A percentile compares a stretch with the other conserved stretches of the same genome.
Evolutionary conservation across 2,329 filamentous ascomycete species (phyloP).

Genomic region (Fusarium devonianum): DNA sequence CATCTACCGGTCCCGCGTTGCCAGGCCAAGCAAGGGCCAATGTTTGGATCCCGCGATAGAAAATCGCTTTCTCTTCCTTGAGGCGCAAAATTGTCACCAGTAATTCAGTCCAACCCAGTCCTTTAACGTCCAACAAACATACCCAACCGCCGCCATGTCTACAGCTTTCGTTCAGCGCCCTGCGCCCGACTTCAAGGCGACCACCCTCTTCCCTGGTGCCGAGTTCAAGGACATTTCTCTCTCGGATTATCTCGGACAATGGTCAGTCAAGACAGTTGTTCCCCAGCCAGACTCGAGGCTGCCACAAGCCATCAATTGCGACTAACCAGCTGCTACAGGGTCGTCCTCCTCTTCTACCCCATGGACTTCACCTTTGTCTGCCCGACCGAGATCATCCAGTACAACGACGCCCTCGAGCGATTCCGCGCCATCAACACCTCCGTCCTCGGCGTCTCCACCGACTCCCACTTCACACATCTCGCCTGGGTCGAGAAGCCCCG

Average conservation of each 20-base stretch:
- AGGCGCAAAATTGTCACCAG: no score
- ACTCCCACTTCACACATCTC: constrained; percentile 64
- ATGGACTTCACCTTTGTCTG: constrained; percentile 75
- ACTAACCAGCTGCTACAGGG: constrained; percentile 52
- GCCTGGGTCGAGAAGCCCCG: constrained; percentile 66
- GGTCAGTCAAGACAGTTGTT: constrained; percentile 45
- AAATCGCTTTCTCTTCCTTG: constrained; percentile 2
- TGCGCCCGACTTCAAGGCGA: constrained; percentile 58
- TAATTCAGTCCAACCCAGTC: background rate
- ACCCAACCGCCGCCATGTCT: constrained; percentile 45
- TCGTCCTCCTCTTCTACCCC: constrained; percentile 71
- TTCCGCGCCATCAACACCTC: constrained; percentile 66
- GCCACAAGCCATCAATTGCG: background rate
- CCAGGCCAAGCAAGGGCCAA: no score
- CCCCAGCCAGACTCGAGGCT: constrained; percentile 3
- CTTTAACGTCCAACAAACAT: background rate
- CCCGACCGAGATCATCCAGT: constrained; percentile 71
- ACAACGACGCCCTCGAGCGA: constrained; percentile 66
- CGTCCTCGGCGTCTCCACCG: constrained; percentile 68
- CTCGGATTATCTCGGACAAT: constrained; percentile 56
- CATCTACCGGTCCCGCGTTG: constrained; percentile 11
- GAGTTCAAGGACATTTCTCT: constrained; percentile 57
- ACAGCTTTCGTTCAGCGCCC: constrained; percentile 57
- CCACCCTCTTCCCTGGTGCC: constrained; percentile 56
- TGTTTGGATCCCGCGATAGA: constrained; percentile 1